These are phyloP conservation scores for Mycena galopus DNA, from an alignment of 768 basidiomycete genomes.

Conservation along the genomic window DNA sequence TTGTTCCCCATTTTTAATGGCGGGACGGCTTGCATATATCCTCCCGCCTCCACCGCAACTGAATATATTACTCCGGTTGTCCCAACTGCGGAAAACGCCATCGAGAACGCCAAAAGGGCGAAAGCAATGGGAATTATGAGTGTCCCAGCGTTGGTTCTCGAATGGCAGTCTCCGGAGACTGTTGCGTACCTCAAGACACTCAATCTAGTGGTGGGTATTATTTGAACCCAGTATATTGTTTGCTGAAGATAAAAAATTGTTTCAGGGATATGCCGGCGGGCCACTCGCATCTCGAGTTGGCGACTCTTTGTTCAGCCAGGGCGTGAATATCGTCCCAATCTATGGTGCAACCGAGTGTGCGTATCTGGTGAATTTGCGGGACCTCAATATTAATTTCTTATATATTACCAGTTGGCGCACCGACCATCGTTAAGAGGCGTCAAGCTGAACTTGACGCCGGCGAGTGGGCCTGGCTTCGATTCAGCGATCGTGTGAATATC, in stretches of 20 bases:
- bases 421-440: neutral
- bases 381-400: too few relatives aligned
- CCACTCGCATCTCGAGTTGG: conserved; percentile 52
- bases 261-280: conserved; percentile 51
- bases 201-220: conserved; percentile 42
- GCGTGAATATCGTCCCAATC: too few relatives aligned
- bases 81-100: conserved; percentile 54
- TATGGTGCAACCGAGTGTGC: too few relatives aligned
- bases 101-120: conserved; percentile 48
- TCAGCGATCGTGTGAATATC: too few relatives aligned
- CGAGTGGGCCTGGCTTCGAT: neutral
- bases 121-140: conserved; percentile 47
- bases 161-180: conserved; percentile 49
- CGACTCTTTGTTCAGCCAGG: conserved; percentile 39
- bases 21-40: conserved; percentile 45
- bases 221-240: conserved; percentile 37
- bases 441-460: neutral
- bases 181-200: conserved; percentile 45
- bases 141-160: conserved; percentile 56
- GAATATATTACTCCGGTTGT: conserved; percentile 46
- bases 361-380: too few relatives aligned
- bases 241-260: conserved; percentile 37
- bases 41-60: conserved; percentile 44
- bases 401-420: conserved; percentile 29
- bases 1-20: conserved; percentile 44